Evolutionary conservation across 345 rosid species (phyloP).

Genomic region (Eucalyptus victrix): DNA sequence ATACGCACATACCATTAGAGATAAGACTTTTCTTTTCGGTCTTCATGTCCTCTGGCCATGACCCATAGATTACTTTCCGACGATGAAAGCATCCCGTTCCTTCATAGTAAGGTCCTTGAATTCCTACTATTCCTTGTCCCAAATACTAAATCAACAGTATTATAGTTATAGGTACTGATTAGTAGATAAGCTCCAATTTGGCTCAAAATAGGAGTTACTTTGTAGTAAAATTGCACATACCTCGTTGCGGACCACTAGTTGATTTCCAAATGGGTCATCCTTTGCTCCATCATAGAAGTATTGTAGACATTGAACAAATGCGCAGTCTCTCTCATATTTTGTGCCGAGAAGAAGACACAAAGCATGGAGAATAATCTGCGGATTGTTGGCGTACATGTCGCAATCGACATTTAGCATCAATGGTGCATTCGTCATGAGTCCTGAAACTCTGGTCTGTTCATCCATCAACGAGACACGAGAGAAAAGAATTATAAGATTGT

Average conservation of each 20-base stretch:
- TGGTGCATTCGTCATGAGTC: constrained; percentile 65
- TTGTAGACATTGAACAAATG: constrained; percentile 49
- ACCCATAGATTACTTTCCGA: constrained; percentile 50
- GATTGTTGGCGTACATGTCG: constrained; percentile 54
- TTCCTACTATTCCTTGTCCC: constrained; percentile 29
- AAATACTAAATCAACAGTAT: neutral
- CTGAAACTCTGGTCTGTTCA: constrained; percentile 34
- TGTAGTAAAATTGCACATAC: neutral
- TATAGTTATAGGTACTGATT: neutral
- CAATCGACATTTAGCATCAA: constrained; percentile 71
- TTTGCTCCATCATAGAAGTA: constrained; percentile 15
- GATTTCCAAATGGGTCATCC: constrained; percentile 27
- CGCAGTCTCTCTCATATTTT: constrained; percentile 2
- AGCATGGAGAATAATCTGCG: constrained; percentile 32
- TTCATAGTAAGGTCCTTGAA: constrained; percentile 35
- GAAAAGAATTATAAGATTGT: neutral
- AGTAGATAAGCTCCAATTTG: neutral
- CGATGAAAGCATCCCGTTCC: constrained; percentile 61
- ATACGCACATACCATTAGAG: neutral
- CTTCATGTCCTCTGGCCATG: constrained; percentile 8
- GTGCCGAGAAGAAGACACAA: constrained; percentile 30
- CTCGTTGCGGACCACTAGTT: neutral
- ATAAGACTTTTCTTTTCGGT: neutral
- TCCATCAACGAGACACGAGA: neutral
- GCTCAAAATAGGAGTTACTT: no score